Evolutionary conservation across 331 rosid species (phyloP).

Genomic region (Phaseolus coccineus): DNA sequence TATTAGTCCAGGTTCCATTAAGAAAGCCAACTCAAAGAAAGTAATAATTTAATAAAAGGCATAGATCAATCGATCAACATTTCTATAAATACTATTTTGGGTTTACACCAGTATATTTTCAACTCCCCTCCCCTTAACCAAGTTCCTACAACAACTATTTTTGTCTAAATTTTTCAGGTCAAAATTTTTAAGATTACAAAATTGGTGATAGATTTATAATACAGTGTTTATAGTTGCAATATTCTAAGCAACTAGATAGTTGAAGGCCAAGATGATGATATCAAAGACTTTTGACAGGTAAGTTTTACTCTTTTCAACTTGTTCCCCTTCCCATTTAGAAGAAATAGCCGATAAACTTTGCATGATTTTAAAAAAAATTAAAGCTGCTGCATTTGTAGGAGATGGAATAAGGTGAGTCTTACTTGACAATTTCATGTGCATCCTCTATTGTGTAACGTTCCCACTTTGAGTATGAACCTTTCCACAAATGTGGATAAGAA

Average conservation of each 20-base stretch:
- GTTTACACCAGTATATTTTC: too few relatives aligned
- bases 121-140: too few relatives aligned
- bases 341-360: not conserved
- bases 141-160: too few relatives aligned
- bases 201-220: too few relatives aligned
- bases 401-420: slow-evolving; percentile 50
- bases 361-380: not conserved
- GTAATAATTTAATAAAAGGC: slow-evolving; percentile 23
- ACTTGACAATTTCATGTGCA: slow-evolving; percentile 93
- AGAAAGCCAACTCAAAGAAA: slow-evolving; percentile 39
- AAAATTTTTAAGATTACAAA: too few relatives aligned
- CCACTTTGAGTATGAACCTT: slow-evolving; percentile 82
- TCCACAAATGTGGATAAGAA: slow-evolving; percentile 85
- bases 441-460: slow-evolving; percentile 96
- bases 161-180: too few relatives aligned
- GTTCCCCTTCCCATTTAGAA: not conserved
- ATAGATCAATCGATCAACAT: slow-evolving; percentile 2
- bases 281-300: too few relatives aligned
- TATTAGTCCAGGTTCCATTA: slow-evolving; percentile 45
- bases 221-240: too few relatives aligned
- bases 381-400: slow-evolving; percentile 28
- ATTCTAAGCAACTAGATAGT: too few relatives aligned
- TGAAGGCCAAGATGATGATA: too few relatives aligned
- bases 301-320: too few relatives aligned
- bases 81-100: not conserved